These are phyloP conservation scores for Primulina eburnea DNA, from an alignment of 257 asterid species.

Conservation along the genomic window DNA sequence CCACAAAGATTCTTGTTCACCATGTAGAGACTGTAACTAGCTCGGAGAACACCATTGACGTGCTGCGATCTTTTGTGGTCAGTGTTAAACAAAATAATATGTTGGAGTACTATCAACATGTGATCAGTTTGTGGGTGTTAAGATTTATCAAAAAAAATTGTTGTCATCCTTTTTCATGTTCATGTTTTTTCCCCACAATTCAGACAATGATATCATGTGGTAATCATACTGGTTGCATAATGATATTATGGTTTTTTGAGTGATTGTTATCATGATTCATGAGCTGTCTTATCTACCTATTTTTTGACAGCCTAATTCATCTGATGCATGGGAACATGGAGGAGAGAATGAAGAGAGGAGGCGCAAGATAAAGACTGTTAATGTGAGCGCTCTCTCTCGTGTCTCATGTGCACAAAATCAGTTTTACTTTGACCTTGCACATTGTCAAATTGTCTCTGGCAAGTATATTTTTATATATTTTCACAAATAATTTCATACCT, in stretches of 20 bases:
- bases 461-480: neutral
- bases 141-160: neutral
- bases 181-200: neutral
- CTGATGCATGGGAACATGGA: slow-evolving; percentile 31
- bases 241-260: neutral
- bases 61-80: slow-evolving; percentile 70
- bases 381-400: slow-evolving; percentile 43
- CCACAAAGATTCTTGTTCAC: slow-evolving; percentile 67
- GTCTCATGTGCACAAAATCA: neutral
- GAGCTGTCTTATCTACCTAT: slow-evolving; percentile 22
- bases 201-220: slow-evolving; percentile 15
- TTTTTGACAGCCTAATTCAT: slow-evolving; percentile 51
- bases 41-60: slow-evolving; percentile 58
- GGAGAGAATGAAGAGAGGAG: slow-evolving; percentile 45
- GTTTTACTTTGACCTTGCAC: neutral
- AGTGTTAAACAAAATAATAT: slow-evolving; percentile 26
- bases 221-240: slow-evolving; percentile 7
- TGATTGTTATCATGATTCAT: slow-evolving; percentile 1
- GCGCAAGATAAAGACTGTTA: slow-evolving; percentile 47
- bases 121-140: slow-evolving; percentile 8
- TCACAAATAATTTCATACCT: neutral
- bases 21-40: slow-evolving; percentile 74
- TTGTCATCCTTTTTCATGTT: neutral
- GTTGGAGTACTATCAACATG: slow-evolving; percentile 2
- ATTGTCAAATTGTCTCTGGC: neutral